phyloP scores from a whole-genome alignment of 2,329 filamentous ascomycete species.

The Diaporthe sp. region DNA sequence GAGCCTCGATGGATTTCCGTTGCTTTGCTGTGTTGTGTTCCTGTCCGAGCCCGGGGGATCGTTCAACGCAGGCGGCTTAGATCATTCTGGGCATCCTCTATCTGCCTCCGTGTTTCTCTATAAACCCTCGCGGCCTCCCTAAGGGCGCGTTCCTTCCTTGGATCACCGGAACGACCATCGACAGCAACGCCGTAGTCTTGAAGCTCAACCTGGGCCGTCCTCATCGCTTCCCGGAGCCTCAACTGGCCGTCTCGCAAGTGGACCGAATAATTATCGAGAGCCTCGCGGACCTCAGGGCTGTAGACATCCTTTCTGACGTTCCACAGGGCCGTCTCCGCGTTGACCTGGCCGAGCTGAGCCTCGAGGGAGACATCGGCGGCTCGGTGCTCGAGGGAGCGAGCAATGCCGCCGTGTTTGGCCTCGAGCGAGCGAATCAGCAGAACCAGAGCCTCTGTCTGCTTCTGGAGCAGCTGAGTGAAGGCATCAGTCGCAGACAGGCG shows the following conservation, averaged over 20 bases:
- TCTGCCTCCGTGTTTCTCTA: conserved; percentile 62
- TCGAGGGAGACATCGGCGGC: conserved; percentile 60
- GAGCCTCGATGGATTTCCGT: neutral
- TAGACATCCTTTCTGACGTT: conserved; percentile 58
- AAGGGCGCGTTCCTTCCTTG: conserved; percentile 63
- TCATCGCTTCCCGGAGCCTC: conserved; percentile 59
- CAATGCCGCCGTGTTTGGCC: conserved; percentile 66
- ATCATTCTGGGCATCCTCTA: conserved; percentile 65
- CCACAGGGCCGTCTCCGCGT: conserved; percentile 53
- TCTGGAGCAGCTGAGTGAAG: conserved; percentile 56
- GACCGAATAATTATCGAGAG: conserved; percentile 61
- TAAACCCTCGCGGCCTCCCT: conserved; percentile 67
- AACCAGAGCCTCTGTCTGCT: conserved; percentile 55
- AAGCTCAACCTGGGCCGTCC: conserved; percentile 58
- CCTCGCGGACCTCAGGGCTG: conserved; percentile 56
- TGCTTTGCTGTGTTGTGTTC: neutral
- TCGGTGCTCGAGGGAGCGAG: conserved; percentile 65
- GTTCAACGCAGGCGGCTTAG: conserved; percentile 47
- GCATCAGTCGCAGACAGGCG: conserved; percentile 56
- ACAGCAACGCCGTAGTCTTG: conserved; percentile 63
- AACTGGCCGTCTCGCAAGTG: conserved; percentile 64
- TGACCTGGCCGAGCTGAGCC: conserved; percentile 57
- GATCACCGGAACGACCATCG: conserved; percentile 36
- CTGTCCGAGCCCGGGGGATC: neutral
- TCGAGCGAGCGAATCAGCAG: conserved; percentile 66